phyloP scores from a whole-genome alignment of 352 stramenopile genomes.

The Phytophthora cajani region DNA sequence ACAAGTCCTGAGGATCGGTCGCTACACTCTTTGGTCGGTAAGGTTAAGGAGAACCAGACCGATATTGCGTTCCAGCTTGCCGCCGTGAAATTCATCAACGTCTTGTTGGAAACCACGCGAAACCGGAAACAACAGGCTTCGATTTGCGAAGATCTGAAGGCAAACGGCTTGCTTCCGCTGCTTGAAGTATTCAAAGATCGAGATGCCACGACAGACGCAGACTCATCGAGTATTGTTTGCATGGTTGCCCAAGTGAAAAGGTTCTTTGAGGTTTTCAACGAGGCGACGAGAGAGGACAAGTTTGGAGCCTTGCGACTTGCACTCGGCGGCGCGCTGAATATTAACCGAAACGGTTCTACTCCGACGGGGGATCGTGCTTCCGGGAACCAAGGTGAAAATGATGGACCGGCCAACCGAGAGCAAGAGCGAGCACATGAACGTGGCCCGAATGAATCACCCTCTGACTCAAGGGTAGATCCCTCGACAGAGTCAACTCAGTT shows the following conservation, averaged over 20 bases:
- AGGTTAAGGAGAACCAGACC: constrained; percentile 32
- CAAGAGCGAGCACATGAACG: background rate
- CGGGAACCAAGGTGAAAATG: constrained; percentile 33
- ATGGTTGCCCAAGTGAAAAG: constrained; percentile 22
- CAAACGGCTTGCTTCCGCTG: constrained; percentile 37
- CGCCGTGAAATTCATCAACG: constrained; percentile 58
- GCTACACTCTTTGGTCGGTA: constrained; percentile 38
- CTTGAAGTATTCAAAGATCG: constrained; percentile 36
- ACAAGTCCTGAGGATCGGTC: constrained; percentile 16
- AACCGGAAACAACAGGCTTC: constrained; percentile 31
- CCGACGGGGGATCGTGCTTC: background rate
- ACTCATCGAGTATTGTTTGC: background rate
- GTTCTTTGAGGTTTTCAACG: constrained; percentile 24
- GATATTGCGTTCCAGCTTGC: constrained; percentile 42
- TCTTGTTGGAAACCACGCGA: constrained; percentile 42
- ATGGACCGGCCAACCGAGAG: constrained; percentile 2
- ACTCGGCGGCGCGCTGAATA: constrained; percentile 23
- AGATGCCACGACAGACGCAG: background rate
- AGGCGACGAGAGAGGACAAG: constrained; percentile 22
- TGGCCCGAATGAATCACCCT: background rate
- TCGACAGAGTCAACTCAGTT: background rate
- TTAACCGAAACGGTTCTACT: constrained; percentile 1
- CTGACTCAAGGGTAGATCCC: background rate
- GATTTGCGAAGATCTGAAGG: constrained; percentile 56
- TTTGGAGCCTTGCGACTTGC: constrained; percentile 27